Conservation (phyloP, 768 basidiomycete species). For the Porphyrellus cyaneotinctus region DNA sequence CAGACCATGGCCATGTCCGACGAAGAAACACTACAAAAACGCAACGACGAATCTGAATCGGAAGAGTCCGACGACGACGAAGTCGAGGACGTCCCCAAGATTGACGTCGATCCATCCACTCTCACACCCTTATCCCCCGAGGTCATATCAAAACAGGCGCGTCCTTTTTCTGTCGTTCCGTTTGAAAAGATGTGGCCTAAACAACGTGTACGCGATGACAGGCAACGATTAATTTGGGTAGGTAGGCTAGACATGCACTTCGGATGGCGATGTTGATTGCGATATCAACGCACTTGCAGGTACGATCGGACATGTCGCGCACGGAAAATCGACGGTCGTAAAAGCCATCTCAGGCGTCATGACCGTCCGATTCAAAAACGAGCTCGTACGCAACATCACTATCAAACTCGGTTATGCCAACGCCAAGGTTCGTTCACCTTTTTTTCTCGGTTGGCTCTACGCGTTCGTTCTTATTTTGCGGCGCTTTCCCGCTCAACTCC, state of each 20-base stretch:
- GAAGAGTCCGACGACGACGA: slow-evolving; percentile 61
- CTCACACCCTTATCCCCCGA: slow-evolving; percentile 86
- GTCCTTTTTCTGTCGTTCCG: slow-evolving; percentile 18
- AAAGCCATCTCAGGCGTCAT: slow-evolving; percentile 98
- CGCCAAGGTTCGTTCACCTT: slow-evolving; percentile 69
- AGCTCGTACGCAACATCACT: slow-evolving; percentile 97
- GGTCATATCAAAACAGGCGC: slow-evolving; percentile 87
- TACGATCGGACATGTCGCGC: slow-evolving; percentile 98
- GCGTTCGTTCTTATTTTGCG: neutral
- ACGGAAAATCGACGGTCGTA: slow-evolving; percentile 94
- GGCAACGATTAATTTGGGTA: slow-evolving; percentile 95
- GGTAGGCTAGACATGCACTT: neutral
- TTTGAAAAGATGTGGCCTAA: neutral
- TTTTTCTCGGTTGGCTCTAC: neutral
- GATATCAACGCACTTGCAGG: slow-evolving; percentile 42
- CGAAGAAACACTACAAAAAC: slow-evolving; percentile 65
- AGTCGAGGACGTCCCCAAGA: slow-evolving; percentile 51
- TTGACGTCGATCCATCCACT: slow-evolving; percentile 77
- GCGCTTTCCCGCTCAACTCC: neutral
- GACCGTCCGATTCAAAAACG: slow-evolving; percentile 99
- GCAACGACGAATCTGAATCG: slow-evolving; percentile 64
- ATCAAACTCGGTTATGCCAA: slow-evolving; percentile 99
- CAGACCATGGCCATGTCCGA: slow-evolving; percentile 52
- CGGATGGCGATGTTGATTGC: neutral
- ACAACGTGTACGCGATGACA: slow-evolving; percentile 30